Evolutionary conservation across 2,329 filamentous ascomycete species (phyloP).

Genomic region (Beauveria brongniartii): DNA sequence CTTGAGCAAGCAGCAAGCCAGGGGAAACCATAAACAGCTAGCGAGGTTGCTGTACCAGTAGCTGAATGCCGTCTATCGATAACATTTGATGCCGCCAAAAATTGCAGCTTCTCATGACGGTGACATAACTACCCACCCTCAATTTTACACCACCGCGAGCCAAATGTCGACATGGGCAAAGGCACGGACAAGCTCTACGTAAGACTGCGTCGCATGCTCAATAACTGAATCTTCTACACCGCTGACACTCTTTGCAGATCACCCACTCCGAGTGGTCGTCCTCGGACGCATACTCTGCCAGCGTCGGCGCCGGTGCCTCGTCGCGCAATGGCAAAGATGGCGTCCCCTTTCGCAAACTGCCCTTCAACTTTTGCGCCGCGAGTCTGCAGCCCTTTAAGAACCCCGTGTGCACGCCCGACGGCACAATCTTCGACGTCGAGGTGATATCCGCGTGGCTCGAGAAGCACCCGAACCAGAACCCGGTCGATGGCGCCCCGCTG

Average conservation of each 20-base stretch:
- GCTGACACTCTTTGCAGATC: slow-evolving; percentile 41
- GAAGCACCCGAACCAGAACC: slow-evolving; percentile 80
- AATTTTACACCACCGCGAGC: background rate
- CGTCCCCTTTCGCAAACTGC: slow-evolving; percentile 74
- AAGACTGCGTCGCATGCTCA: slow-evolving; percentile 12
- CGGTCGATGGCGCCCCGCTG: slow-evolving; percentile 72
- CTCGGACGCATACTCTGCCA: slow-evolving; percentile 78
- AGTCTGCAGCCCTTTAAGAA: slow-evolving; percentile 92
- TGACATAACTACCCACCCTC: background rate
- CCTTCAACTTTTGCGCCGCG: slow-evolving; percentile 96
- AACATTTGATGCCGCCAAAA: background rate
- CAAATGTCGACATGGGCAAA: slow-evolving; percentile 27
- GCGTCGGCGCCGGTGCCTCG: slow-evolving; percentile 59
- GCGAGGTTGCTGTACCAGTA: background rate
- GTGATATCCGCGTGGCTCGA: slow-evolving; percentile 92
- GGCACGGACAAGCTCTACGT: slow-evolving; percentile 40
- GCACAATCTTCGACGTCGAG: slow-evolving; percentile 90
- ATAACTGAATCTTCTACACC: background rate
- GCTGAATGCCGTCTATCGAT: background rate
- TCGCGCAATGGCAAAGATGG: slow-evolving; percentile 36
- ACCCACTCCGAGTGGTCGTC: slow-evolving; percentile 98
- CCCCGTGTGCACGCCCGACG: slow-evolving; percentile 81
- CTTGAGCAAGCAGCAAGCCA: background rate
- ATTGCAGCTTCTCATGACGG: background rate
- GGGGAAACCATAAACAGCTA: too few species aligned